These are phyloP conservation scores for Diaporthe longicolla DNA, from an alignment of 2,329 filamentous ascomycete genomes.

Conservation along the genomic window DNA sequence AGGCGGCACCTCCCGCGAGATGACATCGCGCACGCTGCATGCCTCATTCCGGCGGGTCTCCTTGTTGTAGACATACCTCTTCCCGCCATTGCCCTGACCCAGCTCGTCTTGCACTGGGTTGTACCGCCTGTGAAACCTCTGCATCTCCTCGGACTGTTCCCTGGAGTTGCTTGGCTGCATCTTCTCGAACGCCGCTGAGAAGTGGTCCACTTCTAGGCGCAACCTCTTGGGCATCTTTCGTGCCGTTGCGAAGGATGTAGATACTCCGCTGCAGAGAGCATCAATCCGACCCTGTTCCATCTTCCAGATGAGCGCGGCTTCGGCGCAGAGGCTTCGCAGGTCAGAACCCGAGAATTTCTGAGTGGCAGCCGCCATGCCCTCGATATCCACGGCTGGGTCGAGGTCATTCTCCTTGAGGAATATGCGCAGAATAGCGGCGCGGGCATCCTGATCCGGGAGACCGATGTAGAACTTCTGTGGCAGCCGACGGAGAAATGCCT, in stretches of 20 bases:
- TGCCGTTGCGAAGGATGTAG: background rate
- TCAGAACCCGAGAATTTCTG: background rate
- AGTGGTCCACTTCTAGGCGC: constrained; percentile 28
- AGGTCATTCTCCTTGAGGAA: constrained; percentile 6
- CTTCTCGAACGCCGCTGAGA: constrained; percentile 13
- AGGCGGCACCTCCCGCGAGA: background rate
- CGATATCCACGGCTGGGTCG: constrained; percentile 11
- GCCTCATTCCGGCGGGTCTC: background rate
- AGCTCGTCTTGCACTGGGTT: background rate
- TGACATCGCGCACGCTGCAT: constrained; percentile 9
- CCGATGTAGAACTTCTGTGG: constrained; percentile 13
- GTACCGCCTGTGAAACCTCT: background rate
- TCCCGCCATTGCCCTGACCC: constrained; percentile 1
- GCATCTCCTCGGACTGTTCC: background rate
- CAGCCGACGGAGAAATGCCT: constrained; percentile 12
- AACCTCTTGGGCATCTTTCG: background rate
- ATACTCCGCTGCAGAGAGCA: background rate
- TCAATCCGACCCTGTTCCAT: constrained; percentile 4
- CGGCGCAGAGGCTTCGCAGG: constrained; percentile 16
- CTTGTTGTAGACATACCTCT: constrained; percentile 10
- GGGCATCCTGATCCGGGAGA: background rate
- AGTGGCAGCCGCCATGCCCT: background rate
- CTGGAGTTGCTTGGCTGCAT: constrained; percentile 8
- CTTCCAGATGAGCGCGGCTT: constrained; percentile 21
- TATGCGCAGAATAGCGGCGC: constrained; percentile 5